Base-by-base conservation (phyloP, 257 asterid species). In the Linaria vulgaris region DNA sequence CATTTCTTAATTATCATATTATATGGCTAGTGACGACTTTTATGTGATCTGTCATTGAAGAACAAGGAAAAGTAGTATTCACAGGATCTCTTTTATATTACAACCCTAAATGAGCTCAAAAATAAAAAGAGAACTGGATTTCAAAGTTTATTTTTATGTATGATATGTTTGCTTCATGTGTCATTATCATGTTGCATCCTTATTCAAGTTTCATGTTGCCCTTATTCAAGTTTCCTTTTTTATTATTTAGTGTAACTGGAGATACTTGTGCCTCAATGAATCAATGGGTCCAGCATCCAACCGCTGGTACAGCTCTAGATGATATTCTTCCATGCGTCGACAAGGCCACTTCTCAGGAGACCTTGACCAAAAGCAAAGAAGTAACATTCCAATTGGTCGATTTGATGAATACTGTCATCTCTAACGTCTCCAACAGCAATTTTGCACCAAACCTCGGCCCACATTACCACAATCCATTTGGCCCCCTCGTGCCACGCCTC, bases 191-290 rank as follows among this genome's bases (percentile, higher is more conserved):
- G 47, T 17, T 8, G n/a, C 54, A 9, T 25, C 52, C 20, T n/a
- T 31, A 59, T 55, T 52, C 66, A 34, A 72, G 56, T 69, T 3
- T 16, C 53, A 5, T 34, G 39, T 44, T 37, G n/a, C n/a, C n/a
- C 64, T 45, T 21, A 21, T n/a, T n/a, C n/a, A n/a, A n/a, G n/a
- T n/a, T n/a, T n/a, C n/a, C n/a, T n/a, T n/a, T n/a, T n/a, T n/a
- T n/a, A n/a, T n/a, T n/a, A 12, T 17, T 7, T 49, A 8, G 61
- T 25, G 63, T 47, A 55, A 85, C 96, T 9, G 89, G 78, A 25
- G 98, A 91, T 43, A 76, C 96, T 12, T 91, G 98, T 69, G 90
- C 83, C 9, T 83, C 98, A 19, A 86, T 91, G 98, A 68, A 77
- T 6, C 94, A 91, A 22, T 91, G 98, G 98, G 82, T 83, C 74